Evolutionary conservation across 176 grass and related monocot genomes (phyloP), one percentile per base, ranked within the genome.

Genomic region (Elymus sibiricus): DNA sequence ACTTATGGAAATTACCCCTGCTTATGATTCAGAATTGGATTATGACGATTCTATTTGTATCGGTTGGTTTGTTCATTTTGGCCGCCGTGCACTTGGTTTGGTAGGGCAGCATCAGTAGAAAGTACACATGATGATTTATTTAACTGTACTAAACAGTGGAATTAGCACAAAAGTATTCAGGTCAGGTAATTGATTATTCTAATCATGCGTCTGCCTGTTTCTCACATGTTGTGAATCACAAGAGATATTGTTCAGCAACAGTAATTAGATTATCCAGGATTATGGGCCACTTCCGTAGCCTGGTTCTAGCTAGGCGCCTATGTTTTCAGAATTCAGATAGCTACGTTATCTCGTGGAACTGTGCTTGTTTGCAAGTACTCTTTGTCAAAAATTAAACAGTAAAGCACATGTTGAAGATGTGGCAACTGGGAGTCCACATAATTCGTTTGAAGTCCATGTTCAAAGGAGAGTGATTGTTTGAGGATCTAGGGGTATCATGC

Each of bases 151-250:
- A 13, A 66, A 22, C 55, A 38, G 74, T 87, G 66, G 83, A 79
- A 61, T 73, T 47, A 27, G 46, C 35, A 46, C 66, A 21, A 22
- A 28, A 65, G 46, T 49, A 35, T 66, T 27, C 44, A 74, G 21
- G 16, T 27, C 44, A 74, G 21, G 16, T 21, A 32, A 16, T n/a
- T 87, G 73, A 83, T 87, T 86, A 83, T 72, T 87, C 15, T 75
- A 84, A 46, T 39, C 28, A 79, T 16, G 75, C 59, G 13, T 17
- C 59, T 74, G 46, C 76, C 85, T 91, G 62, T 82, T 88, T 71
- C 76, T 80, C 63, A 28, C 86, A 78, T 78, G 82, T 82, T 70
- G 38, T 74, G 38, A 31, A 42, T 81, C 39, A 11, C 39, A n/a
- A 60, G 58, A 74, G 44, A 55, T 80, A 32, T 64, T 77, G 70